phyloP scores from a whole-genome alignment of 371 early-diverging fungal species.

The Rhizopus sp. region DNA sequence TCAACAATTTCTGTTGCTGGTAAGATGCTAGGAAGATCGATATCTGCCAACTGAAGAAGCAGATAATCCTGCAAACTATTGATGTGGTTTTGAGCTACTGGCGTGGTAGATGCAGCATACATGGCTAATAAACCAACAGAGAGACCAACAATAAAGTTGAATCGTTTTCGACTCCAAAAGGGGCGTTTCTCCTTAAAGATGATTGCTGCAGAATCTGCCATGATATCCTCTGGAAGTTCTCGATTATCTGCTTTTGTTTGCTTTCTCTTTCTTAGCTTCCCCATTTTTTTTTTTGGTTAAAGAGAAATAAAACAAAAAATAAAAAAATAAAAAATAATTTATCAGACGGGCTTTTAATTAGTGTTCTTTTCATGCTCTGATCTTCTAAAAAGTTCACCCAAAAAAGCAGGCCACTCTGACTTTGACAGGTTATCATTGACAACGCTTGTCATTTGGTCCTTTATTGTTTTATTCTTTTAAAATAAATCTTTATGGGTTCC shows the following conservation, averaged over 20 bases:
- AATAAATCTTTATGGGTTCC: too few relatives aligned
- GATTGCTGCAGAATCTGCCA: constrained; percentile 18
- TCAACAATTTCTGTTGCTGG: constrained; percentile 71
- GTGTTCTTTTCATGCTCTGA: too few relatives aligned
- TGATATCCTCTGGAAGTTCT: constrained; percentile 28
- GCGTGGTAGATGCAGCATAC: constrained; percentile 39
- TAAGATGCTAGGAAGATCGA: constrained; percentile 64
- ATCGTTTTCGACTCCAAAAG: constrained; percentile 41
- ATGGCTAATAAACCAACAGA: constrained; percentile 28
- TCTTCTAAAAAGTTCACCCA: too few relatives aligned
- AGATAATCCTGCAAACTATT: constrained; percentile 45
- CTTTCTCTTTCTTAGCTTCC: not conserved
- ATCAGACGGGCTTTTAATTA: not conserved
- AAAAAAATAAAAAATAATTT: constrained; percentile 2
- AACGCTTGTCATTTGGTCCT: too few relatives aligned
- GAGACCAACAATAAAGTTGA: constrained; percentile 44
- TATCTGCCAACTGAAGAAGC: constrained; percentile 52
- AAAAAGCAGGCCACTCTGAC: too few relatives aligned
- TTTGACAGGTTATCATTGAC: too few relatives aligned
- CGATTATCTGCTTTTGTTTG: not conserved
- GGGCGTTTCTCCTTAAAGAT: constrained; percentile 7
- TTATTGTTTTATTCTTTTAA: too few relatives aligned
- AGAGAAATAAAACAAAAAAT: constrained; percentile 6
- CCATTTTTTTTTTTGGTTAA: not conserved
- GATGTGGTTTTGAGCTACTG: constrained; percentile 38